phyloP scores from a whole-genome alignment of 2,329 filamentous ascomycete species.

The Exophiala bonariae region DNA sequence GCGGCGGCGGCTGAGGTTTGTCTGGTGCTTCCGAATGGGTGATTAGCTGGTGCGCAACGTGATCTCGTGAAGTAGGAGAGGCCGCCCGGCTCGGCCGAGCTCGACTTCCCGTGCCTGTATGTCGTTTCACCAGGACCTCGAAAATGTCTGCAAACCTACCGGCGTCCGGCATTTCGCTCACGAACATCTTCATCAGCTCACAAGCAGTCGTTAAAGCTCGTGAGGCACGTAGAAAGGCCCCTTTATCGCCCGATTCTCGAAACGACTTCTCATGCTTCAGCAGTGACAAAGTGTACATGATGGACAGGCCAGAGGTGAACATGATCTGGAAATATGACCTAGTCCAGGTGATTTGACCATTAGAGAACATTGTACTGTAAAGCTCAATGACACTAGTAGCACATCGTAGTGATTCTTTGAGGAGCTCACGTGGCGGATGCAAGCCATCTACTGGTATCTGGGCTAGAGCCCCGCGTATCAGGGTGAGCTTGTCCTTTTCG shows the following conservation, averaged over 20 bases:
- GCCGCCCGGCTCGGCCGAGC: conserved; percentile 3
- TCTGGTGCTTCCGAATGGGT: neutral
- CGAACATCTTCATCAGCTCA: conserved; percentile 2
- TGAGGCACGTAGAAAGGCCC: neutral
- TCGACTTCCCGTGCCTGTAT: conserved; percentile 8
- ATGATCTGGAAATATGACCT: conserved; percentile 52
- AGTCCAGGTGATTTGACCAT: conserved; percentile 42
- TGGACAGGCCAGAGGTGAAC: conserved; percentile 45
- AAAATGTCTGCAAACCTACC: conserved; percentile 5
- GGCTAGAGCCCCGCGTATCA: conserved; percentile 44
- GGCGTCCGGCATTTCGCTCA: conserved; percentile 9
- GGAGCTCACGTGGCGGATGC: conserved; percentile 34
- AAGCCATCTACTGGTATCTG: conserved; percentile 37
- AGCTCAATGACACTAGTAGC: conserved; percentile 40
- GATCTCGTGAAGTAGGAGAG: neutral
- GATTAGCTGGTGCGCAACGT: neutral
- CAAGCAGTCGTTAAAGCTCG: neutral
- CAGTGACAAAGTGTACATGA: conserved; percentile 30
- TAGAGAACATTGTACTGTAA: conserved; percentile 39
- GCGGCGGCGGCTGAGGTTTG: neutral
- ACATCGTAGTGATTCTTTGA: conserved; percentile 36
- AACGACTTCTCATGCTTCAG: neutral
- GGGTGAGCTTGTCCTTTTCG: conserved; percentile 41
- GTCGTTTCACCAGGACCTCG: conserved; percentile 5
- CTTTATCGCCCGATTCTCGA: neutral